Conservation (phyloP, 345 rosid species). For the Lepidium africanum region DNA sequence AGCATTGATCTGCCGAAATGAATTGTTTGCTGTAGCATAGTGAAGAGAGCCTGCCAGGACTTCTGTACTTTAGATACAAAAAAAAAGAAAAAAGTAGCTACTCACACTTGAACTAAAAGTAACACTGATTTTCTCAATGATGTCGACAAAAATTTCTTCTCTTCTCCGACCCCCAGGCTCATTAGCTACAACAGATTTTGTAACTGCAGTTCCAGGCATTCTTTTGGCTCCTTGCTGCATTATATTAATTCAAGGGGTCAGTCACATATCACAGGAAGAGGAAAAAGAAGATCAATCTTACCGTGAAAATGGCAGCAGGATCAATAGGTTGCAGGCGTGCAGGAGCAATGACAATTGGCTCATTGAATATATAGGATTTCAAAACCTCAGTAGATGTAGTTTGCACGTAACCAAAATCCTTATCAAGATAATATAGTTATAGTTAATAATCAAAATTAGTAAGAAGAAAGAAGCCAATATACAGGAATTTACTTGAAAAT, state of each 20-base stretch:
- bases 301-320: slow-evolving; percentile 94
- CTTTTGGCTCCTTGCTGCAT: slow-evolving; percentile 92
- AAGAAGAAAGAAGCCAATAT: not conserved
- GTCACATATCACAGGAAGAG: not conserved
- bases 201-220: slow-evolving; percentile 98
- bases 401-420: slow-evolving; percentile 99
- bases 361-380: slow-evolving; percentile 90
- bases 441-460: not conserved
- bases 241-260: slow-evolving; percentile 20
- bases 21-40: not conserved
- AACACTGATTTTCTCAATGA: slow-evolving; percentile 96
- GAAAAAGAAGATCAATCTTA: slow-evolving; percentile 19
- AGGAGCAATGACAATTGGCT: slow-evolving; percentile 83
- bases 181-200: slow-evolving; percentile 95
- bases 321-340: slow-evolving; percentile 77
- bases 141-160: slow-evolving; percentile 97
- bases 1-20: not conserved
- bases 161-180: slow-evolving; percentile 96
- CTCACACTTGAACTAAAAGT: slow-evolving; percentile 98
- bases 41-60: not conserved
- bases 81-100: slow-evolving; percentile 4
- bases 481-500: not conserved
- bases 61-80: not conserved
- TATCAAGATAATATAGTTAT: slow-evolving; percentile 9
- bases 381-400: slow-evolving; percentile 91